Percentiles rank a stretch among this genome's conserved stretches.
Conservation (phyloP, 176 grass and related monocot genomes). For the Juncus inflexus region DNA sequence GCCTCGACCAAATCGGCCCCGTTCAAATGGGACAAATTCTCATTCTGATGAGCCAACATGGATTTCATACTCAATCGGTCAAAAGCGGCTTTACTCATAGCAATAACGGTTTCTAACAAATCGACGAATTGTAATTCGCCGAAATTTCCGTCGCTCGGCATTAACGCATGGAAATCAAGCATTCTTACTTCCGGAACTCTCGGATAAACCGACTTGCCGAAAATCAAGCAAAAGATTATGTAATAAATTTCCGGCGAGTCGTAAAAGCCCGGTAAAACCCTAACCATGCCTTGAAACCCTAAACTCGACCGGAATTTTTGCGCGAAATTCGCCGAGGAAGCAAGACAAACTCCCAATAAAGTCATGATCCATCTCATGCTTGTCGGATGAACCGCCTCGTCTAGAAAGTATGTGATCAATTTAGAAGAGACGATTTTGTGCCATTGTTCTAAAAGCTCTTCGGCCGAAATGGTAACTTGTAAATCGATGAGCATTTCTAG, state of each 20-base stretch:
- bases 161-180: constrained; percentile 96
- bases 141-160: constrained; percentile 96
- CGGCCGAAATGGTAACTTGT: constrained; percentile 79
- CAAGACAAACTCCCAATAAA: constrained; percentile 90
- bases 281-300: constrained; percentile 79
- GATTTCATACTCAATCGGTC: constrained; percentile 76
- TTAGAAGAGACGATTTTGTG: constrained; percentile 97
- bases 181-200: constrained; percentile 96
- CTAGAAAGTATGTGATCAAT: constrained; percentile 90
- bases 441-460: constrained; percentile 97
- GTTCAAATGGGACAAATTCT: constrained; percentile 81
- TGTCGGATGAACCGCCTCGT: constrained; percentile 96
- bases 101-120: constrained; percentile 80
- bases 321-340: constrained; percentile 79
- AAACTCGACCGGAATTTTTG: constrained; percentile 71
- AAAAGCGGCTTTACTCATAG: constrained; percentile 94
- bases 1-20: constrained; percentile 80
- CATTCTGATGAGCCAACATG: constrained; percentile 92
- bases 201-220: constrained; percentile 91
- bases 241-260: constrained; percentile 99
- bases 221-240: constrained; percentile 95
- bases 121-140: constrained; percentile 94
- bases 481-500: constrained; percentile 99
- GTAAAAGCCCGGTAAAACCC: constrained; percentile 81
- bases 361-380: constrained; percentile 99